Percentiles rank a stretch among this genome's conserved stretches.
phyloP scores from a whole-genome alignment of 305 asterid species.

The Lippia alba region DNA sequence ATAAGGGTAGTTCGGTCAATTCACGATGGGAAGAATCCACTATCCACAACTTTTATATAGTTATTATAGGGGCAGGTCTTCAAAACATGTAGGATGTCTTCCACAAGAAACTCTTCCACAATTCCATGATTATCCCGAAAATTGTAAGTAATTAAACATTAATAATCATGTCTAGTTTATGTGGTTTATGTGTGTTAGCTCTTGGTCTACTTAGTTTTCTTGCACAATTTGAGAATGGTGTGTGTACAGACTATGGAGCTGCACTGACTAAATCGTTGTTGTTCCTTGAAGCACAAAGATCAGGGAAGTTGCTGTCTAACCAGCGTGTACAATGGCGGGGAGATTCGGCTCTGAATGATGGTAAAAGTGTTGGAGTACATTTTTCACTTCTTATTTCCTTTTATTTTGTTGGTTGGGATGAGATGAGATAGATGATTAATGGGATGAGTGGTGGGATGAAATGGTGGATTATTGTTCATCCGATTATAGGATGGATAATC shows the following conservation, averaged over 20 bases:
- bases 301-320: constrained; percentile 55
- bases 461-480: too few species aligned
- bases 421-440: too few species aligned
- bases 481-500: too few species aligned
- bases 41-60: too few species aligned
- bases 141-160: background rate
- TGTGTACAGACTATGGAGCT: constrained; percentile 52
- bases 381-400: too few species aligned
- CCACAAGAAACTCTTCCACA: background rate
- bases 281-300: constrained; percentile 68
- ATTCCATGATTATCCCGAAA: background rate
- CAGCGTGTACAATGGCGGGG: constrained; percentile 64
- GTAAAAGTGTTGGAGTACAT: constrained; percentile 43
- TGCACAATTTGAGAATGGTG: constrained; percentile 37
- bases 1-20: too few species aligned
- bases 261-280: constrained; percentile 59
- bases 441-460: too few species aligned
- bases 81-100: too few species aligned
- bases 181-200: constrained; percentile 25
- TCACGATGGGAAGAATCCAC: too few species aligned
- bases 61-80: too few species aligned
- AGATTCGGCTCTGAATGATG: constrained; percentile 62
- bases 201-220: constrained; percentile 31
- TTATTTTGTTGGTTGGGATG: too few species aligned
- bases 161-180: constrained; percentile 36